Conservation (phyloP, 1,284 basidiomycete species). For the Boletus calvinii region DNA sequence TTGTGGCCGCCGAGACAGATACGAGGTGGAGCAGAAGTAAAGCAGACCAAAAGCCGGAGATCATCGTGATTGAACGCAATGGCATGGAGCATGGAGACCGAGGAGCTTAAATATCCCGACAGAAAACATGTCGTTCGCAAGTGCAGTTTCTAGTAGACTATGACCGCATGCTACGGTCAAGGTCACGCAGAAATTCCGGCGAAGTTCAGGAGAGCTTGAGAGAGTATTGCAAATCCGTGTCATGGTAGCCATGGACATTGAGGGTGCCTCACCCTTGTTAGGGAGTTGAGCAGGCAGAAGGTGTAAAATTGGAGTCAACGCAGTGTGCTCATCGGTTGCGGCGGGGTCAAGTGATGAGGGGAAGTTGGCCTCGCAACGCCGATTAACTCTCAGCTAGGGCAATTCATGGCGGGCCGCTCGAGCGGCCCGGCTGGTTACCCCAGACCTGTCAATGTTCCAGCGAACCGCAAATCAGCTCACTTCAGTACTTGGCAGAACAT, state of each 20-base stretch:
- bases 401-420: not conserved
- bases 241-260: not conserved
- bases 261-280: not conserved
- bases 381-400: not conserved
- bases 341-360: not conserved
- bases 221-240: not conserved
- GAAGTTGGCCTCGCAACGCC: not conserved
- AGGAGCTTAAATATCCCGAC: not conserved
- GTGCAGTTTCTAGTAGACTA: not conserved
- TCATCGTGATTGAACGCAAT: constrained; percentile 8
- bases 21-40: constrained; percentile 15
- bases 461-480: not conserved
- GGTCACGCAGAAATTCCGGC: not conserved
- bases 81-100: not conserved
- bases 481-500: not conserved
- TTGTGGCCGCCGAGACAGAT: constrained; percentile 11
- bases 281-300: not conserved
- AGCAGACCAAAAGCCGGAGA: not conserved
- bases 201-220: not conserved
- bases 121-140: not conserved
- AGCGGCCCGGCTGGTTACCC: not conserved
- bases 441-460: not conserved
- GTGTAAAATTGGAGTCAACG: not conserved
- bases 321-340: not conserved
- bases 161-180: not conserved